These are phyloP conservation scores for Claviceps monticola DNA, from an alignment of 2,329 filamentous ascomycete genomes.

Conservation along the genomic window DNA sequence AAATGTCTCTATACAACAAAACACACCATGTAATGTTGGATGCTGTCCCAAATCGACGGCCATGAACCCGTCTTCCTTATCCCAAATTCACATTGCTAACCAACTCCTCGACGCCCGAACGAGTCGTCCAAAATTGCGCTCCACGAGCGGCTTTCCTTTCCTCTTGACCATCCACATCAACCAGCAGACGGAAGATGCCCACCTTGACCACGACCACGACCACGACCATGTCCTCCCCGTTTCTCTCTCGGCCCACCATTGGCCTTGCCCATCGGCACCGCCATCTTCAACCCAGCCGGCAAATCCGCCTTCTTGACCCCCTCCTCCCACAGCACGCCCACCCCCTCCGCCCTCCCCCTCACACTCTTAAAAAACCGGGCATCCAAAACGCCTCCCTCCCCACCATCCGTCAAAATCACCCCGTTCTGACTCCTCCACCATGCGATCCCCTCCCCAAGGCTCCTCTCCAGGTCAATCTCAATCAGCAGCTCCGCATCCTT, in stretches of 20 bases:
- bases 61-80: too few relatives aligned
- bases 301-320: slow-evolving; percentile 55
- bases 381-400: slow-evolving; percentile 47
- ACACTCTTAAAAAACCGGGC: slow-evolving; percentile 59
- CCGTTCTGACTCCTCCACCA: slow-evolving; percentile 76
- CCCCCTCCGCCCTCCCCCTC: slow-evolving; percentile 42
- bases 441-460: slow-evolving; percentile 45
- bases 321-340: slow-evolving; percentile 55
- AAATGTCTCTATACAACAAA: not conserved
- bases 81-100: too few relatives aligned
- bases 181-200: not conserved
- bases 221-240: slow-evolving; percentile 20
- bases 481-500: slow-evolving; percentile 63
- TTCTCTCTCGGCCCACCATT: slow-evolving; percentile 22
- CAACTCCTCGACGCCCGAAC: too few relatives aligned
- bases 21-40: not conserved
- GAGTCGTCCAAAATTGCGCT: too few relatives aligned
- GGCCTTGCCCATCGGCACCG: slow-evolving; percentile 34
- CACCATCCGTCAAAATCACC: slow-evolving; percentile 53
- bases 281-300: slow-evolving; percentile 41
- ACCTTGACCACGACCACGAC: slow-evolving; percentile 12
- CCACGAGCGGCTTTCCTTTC: not conserved
- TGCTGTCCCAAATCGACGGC: not conserved
- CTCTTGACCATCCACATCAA: not conserved
- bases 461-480: slow-evolving; percentile 57